phyloP scores from a whole-genome alignment of 495 filamentous ascomycete species.

The Tricharina praecox region DNA sequence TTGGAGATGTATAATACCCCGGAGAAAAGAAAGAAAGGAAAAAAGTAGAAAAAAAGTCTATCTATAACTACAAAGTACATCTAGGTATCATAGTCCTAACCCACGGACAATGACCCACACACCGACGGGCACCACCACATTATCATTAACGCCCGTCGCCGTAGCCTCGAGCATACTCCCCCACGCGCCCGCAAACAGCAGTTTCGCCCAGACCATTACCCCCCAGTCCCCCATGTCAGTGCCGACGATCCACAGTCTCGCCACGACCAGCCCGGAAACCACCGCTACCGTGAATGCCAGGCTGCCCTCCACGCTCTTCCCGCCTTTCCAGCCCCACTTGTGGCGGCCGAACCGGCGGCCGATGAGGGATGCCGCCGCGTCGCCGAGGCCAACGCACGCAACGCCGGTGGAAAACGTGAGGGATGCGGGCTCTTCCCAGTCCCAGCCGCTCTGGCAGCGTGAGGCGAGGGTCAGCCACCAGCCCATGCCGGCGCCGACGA shows the following conservation, averaged over 20 bases:
- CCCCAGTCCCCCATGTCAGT: slow-evolving; percentile 29
- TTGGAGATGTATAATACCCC: too few species aligned
- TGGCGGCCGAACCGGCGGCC: slow-evolving; percentile 69
- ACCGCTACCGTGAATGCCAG: slow-evolving; percentile 71
- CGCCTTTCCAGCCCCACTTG: slow-evolving; percentile 95
- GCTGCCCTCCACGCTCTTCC: slow-evolving; percentile 87
- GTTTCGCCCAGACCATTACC: slow-evolving; percentile 37
- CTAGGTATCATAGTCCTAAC: slow-evolving; percentile 39
- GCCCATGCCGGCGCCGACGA: slow-evolving; percentile 90
- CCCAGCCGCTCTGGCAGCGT: slow-evolving; percentile 23
- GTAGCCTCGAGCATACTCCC: slow-evolving; percentile 90
- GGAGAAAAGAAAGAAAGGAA: too few species aligned
- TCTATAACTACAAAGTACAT: background rate
- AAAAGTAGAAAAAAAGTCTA: background rate
- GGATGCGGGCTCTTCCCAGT: slow-evolving; percentile 36
- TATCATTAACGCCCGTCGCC: slow-evolving; percentile 93
- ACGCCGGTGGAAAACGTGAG: slow-evolving; percentile 79
- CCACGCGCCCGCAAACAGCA: slow-evolving; percentile 51
- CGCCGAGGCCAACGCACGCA: slow-evolving; percentile 85
- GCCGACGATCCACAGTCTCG: slow-evolving; percentile 52
- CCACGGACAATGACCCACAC: slow-evolving; percentile 79
- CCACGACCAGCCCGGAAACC: slow-evolving; percentile 49
- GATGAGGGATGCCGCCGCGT: slow-evolving; percentile 84
- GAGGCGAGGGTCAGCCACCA: slow-evolving; percentile 69
- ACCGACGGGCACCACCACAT: slow-evolving; percentile 91